Percentiles rank a stretch among this genome's conserved stretches.
Evolutionary conservation across 495 filamentous ascomycete genomes (phyloP).

Genomic region (Bryoglossum gracile): DNA sequence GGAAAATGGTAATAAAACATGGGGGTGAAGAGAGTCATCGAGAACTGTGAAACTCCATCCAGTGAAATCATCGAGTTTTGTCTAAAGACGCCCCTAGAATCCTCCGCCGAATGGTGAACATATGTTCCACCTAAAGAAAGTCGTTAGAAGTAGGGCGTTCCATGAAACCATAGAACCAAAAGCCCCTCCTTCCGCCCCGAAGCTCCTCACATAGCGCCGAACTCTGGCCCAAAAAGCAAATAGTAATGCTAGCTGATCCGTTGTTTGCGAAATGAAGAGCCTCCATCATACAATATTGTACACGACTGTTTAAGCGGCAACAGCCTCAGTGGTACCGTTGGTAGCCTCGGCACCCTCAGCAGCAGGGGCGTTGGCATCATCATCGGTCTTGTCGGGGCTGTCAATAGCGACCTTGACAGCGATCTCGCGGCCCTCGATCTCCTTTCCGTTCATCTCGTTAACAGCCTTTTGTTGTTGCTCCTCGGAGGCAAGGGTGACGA

Average conservation of each 20-base stretch:
- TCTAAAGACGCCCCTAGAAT: conserved; percentile 25
- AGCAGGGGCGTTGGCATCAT: conserved; percentile 49
- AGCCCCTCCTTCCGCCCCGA: conserved; percentile 10
- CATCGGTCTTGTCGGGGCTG: conserved; percentile 97
- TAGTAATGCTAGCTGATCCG: conserved; percentile 16
- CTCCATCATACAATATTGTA: conserved; percentile 26
- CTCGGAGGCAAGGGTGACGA: conserved; percentile 92
- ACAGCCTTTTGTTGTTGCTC: conserved; percentile 96
- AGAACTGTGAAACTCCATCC: conserved; percentile 25
- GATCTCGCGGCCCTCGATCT: conserved; percentile 96
- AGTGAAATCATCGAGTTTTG: conserved; percentile 25
- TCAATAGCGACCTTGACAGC: conserved; percentile 99
- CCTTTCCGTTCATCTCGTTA: conserved; percentile 96
- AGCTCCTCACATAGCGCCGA: conserved; percentile 18
- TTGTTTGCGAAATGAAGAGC: conserved; percentile 13
- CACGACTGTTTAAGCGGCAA: conserved; percentile 30
- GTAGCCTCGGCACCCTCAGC: conserved; percentile 36
- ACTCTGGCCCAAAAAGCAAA: conserved; percentile 23
- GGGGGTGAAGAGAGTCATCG: conserved; percentile 28
- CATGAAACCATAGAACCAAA: conserved; percentile 12
- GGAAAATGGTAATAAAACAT: conserved; percentile 35
- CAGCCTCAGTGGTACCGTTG: conserved; percentile 22
- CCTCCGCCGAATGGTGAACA: conserved; percentile 14
- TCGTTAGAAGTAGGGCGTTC: conserved; percentile 19
- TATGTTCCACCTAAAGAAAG: conserved; percentile 23